Evolutionary conservation across 805 yeast genomes (phyloP).

Genomic region (Hanseniaspora nectarophila): DNA sequence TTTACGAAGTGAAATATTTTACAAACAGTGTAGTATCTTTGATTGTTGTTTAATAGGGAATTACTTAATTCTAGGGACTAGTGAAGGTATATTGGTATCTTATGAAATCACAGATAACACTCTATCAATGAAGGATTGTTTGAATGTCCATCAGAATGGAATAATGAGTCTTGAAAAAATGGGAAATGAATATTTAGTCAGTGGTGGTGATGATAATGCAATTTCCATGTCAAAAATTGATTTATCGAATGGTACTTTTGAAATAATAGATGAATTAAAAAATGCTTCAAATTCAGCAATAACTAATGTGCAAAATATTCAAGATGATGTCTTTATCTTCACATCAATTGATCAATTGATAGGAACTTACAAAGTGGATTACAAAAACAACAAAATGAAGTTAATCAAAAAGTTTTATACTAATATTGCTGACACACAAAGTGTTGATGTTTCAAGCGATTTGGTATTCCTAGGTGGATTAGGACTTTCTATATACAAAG

Average conservation of each 20-base stretch:
- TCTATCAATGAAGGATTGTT: conserved; percentile 28
- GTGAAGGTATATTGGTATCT: not conserved
- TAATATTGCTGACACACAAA: conserved; percentile 85
- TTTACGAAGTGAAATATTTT: not conserved
- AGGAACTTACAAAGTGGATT: conserved; percentile 51
- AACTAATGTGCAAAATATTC: conserved; percentile 21
- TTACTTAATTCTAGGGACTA: not conserved
- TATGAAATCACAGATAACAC: not conserved
- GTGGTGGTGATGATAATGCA: conserved; percentile 92
- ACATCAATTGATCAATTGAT: conserved; percentile 68
- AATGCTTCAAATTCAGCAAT: conserved; percentile 41
- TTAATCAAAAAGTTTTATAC: conserved; percentile 43
- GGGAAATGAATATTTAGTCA: conserved; percentile 30
- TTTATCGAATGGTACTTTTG: conserved; percentile 15
- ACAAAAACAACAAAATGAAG: conserved; percentile 25
- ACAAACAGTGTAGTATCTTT: conserved; percentile 8
- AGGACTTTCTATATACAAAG: conserved; percentile 50
- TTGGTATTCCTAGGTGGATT: conserved; percentile 62
- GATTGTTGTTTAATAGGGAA: not conserved
- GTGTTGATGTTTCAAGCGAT: conserved; percentile 35
- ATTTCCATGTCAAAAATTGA: conserved; percentile 30
- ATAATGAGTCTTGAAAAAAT: conserved; percentile 47
- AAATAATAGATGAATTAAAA: conserved; percentile 30
- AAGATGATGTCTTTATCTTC: conserved; percentile 34
- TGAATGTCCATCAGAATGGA: conserved; percentile 68